Conservation (phyloP, 2,329 filamentous ascomycete genomes). For the Blastomyces emzantsi region DNA sequence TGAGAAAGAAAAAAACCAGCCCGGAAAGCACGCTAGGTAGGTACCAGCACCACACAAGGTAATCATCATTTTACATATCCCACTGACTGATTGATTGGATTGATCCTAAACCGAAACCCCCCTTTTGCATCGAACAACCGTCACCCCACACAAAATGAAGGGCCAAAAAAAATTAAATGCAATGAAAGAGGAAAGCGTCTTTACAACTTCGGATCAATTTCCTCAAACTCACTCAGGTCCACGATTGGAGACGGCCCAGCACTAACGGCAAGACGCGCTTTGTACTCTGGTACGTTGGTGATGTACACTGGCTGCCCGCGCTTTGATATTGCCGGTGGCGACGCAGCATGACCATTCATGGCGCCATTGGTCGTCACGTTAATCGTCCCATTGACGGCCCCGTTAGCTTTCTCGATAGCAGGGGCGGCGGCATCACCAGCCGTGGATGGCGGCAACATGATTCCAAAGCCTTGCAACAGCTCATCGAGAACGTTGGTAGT, state of each 20-base stretch:
- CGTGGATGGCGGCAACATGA: slow-evolving; percentile 26
- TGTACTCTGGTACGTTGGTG: slow-evolving; percentile 70
- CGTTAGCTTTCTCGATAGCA: neutral
- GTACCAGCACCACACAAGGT: neutral
- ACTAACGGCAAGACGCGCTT: slow-evolving; percentile 63
- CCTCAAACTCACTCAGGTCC: slow-evolving; percentile 77
- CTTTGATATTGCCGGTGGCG: slow-evolving; percentile 20
- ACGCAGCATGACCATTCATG: slow-evolving; percentile 27
- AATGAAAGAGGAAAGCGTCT: neutral
- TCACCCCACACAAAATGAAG: neutral
- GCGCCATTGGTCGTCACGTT: slow-evolving; percentile 25
- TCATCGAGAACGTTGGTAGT: slow-evolving; percentile 29
- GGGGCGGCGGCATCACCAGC: neutral
- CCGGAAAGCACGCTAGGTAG: neutral
- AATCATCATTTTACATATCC: neutral
- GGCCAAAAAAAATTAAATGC: neutral
- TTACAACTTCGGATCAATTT: slow-evolving; percentile 72
- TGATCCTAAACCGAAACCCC: neutral
- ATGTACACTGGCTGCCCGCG: slow-evolving; percentile 52
- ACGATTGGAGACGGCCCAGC: slow-evolving; percentile 62
- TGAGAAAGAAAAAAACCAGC: neutral
- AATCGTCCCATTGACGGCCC: slow-evolving; percentile 25
- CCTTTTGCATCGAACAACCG: neutral
- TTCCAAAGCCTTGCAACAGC: slow-evolving; percentile 40
- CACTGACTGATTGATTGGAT: neutral